Evolutionary conservation across 2,329 filamentous ascomycete genomes (phyloP).

Genomic region (Xylaria multiplex): DNA sequence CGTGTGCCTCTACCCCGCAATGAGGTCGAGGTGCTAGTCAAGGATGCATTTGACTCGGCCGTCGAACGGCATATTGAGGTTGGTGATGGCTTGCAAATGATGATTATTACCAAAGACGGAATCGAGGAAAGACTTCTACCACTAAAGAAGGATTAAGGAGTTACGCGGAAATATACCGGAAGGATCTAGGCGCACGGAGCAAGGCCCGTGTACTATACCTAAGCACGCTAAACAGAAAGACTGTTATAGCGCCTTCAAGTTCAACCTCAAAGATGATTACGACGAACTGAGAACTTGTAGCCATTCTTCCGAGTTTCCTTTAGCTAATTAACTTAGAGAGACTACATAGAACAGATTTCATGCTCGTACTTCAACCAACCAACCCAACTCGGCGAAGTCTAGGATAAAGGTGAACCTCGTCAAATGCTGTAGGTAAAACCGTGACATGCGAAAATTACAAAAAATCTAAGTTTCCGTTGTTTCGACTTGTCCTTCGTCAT

Average conservation of each 20-base stretch:
- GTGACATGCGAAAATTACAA: neutral
- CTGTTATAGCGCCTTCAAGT: conserved; percentile 25
- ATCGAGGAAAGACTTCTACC: conserved; percentile 86
- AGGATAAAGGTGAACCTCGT: neutral
- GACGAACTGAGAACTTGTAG: too few relatives aligned
- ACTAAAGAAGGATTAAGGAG: conserved; percentile 85
- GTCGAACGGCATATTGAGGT: conserved; percentile 99
- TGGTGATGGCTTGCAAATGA: conserved; percentile 93
- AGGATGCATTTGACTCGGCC: conserved; percentile 97
- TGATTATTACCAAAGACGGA: conserved; percentile 88
- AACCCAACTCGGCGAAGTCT: neutral
- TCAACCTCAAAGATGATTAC: conserved; percentile 2
- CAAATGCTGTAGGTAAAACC: neutral
- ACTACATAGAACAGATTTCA: neutral
- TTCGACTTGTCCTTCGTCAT: neutral
- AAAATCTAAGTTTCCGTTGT: neutral
- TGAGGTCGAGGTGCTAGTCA: conserved; percentile 86
- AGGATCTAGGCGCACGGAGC: conserved; percentile 35
- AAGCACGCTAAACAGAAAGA: conserved; percentile 38
- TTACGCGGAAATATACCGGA: conserved; percentile 8
- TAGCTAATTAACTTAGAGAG: conserved; percentile 12
- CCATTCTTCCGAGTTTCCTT: neutral
- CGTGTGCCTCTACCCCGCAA: conserved; percentile 74
- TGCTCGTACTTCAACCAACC: neutral
- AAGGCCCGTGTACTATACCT: conserved; percentile 31